Conservation (phyloP, 805 yeast species). For the Ogataea sp. region DNA sequence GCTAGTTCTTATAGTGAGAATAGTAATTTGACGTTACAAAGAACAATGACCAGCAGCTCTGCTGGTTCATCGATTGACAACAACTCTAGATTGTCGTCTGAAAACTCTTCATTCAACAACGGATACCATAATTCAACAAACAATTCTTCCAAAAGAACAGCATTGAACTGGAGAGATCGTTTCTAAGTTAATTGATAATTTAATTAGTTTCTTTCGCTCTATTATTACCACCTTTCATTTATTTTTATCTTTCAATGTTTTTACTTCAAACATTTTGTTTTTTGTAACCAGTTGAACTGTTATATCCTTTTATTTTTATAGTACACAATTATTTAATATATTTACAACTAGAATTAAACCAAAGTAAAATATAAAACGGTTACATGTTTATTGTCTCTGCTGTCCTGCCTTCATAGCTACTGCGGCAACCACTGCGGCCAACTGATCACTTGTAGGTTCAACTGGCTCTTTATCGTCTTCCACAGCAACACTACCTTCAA, state of each 20-base stretch:
- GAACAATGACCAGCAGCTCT: conserved; percentile 5
- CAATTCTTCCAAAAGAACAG: conserved; percentile 7
- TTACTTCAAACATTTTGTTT: too few species aligned
- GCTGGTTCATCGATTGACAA: conserved; percentile 8
- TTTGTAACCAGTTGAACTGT: too few species aligned
- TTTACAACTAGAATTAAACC: too few species aligned
- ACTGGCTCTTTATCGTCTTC: conserved; percentile 2
- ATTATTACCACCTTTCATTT: neutral
- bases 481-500: neutral
- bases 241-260: neutral
- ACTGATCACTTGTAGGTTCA: conserved; percentile 16
- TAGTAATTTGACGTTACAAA: neutral
- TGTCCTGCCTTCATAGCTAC: conserved; percentile 13
- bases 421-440: conserved; percentile 26
- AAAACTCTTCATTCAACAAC: conserved; percentile 2
- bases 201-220: neutral
- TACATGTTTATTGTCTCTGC: too few species aligned
- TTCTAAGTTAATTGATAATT: neutral
- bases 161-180: conserved; percentile 5
- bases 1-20: conserved; percentile 4
- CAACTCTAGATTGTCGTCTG: conserved; percentile 9
- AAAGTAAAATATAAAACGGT: too few species aligned
- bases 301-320: too few species aligned
- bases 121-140: conserved; percentile 1
- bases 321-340: too few species aligned